A percentile compares a stretch with the other conserved stretches of the same genome.
Evolutionary conservation across 1,139 yeast genomes (phyloP).

Genomic region (Geotrichum carabidarum): DNA sequence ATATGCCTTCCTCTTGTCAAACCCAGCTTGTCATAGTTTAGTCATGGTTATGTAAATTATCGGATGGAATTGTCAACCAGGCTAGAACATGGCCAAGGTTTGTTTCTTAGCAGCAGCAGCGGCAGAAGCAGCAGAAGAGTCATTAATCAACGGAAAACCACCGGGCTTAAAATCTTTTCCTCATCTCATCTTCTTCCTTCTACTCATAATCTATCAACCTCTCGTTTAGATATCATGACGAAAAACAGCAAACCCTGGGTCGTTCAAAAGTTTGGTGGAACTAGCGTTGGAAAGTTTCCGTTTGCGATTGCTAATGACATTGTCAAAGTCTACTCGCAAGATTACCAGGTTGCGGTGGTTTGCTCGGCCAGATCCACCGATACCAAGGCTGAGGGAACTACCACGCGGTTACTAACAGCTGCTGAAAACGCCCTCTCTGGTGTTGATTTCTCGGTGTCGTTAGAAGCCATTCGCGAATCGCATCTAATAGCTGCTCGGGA

Average conservation of each 20-base stretch:
- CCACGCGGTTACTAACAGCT: conserved; percentile 66
- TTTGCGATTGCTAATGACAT: conserved; percentile 78
- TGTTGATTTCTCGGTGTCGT: conserved; percentile 47
- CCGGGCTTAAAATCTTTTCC: too few species aligned
- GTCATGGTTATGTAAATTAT: too few species aligned
- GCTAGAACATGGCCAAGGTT: too few species aligned
- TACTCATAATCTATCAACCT: neutral
- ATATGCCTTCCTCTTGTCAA: neutral
- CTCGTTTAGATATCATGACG: conserved; percentile 7
- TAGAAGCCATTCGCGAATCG: conserved; percentile 66
- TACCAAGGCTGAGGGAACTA: conserved; percentile 91
- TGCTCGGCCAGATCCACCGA: conserved; percentile 92
- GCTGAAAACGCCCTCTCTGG: conserved; percentile 51
- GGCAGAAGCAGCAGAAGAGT: too few species aligned
- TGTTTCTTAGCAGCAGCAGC: too few species aligned
- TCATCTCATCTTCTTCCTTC: neutral
- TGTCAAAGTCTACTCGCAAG: conserved; percentile 57
- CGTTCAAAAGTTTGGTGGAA: conserved; percentile 94
- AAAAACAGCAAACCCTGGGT: conserved; percentile 56
- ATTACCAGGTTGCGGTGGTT: conserved; percentile 82
- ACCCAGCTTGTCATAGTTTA: too few species aligned
- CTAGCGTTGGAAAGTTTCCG: conserved; percentile 95
- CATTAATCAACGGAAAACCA: too few species aligned
- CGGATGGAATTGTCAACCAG: too few species aligned
- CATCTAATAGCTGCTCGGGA: conserved; percentile 69